Evolutionary conservation across 345 rosid genomes (phyloP), one percentile per base, ranked within the genome.

Genomic region (Sapria himalayana): DNA sequence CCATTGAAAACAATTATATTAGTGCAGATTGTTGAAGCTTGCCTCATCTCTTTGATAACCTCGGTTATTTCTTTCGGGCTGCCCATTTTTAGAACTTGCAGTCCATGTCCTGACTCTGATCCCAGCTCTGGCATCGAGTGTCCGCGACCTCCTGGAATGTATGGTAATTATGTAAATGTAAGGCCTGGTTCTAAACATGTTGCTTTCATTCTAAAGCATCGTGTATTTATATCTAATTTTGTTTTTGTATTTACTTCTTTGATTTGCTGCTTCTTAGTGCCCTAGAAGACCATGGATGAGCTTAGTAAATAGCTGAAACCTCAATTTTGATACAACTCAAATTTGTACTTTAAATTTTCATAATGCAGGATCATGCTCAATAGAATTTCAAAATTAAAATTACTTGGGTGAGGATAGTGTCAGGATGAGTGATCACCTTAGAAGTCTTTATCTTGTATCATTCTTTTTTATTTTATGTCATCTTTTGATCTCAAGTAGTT

Each of bases 161-260:
- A 74, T 45, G 98, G 98, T 25, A 89, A 89, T 59, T 89, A 89
- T 54, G 98, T 82, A 25, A 76, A 76, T 61, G 98, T 89, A 72
- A 63, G 85, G 37, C 36, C 33, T 33, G 21, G 9, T 48, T 37
- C 59, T 48, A 15, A 15, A 33, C 29, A 45, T n/a, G n/a, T 37
- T 21, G 9, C 20, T 25, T 5, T 37, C 25, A 15, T 18, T 23
- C 22, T 11, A 0, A 24, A n/a, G 10, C 16, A 22, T 23, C 15
- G 29, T 31, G 22, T 6, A 14, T n/a, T 25, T 31, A 19, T 29
- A 18, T 29, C 2, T 6, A 17, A 2, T 12, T 27, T 37, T 25
- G 15, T 39, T 14, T n/a, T 29, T 37, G 38, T 25, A 12, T 19
- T 8, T 7, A 24, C 23, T 47, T 25, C 13, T 24, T n/a, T 25